These are phyloP conservation scores for Candida wancherniae DNA, from an alignment of 805 yeast genomes.

Conservation along the genomic window DNA sequence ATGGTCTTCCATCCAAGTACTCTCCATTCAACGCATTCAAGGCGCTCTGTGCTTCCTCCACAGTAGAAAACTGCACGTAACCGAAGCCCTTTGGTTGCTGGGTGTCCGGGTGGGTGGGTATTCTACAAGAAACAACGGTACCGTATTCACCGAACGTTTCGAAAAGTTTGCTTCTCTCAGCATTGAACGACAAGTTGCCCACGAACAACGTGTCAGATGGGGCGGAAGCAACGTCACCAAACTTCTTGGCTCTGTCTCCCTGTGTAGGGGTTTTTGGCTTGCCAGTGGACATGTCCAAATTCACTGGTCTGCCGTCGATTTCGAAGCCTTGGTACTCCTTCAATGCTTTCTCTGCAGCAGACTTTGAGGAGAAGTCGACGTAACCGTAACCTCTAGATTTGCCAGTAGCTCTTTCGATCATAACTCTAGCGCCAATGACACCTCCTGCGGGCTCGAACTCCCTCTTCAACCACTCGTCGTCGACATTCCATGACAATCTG, in stretches of 20 bases:
- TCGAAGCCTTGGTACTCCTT: slow-evolving; percentile 85
- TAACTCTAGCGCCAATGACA: slow-evolving; percentile 84
- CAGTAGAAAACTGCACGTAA: slow-evolving; percentile 82
- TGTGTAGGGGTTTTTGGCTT: slow-evolving; percentile 63
- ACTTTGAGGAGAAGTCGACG: slow-evolving; percentile 82
- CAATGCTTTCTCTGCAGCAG: slow-evolving; percentile 81
- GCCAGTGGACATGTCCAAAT: slow-evolving; percentile 85
- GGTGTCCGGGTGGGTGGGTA: slow-evolving; percentile 98
- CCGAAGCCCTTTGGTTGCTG: slow-evolving; percentile 99
- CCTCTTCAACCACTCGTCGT: slow-evolving; percentile 85
- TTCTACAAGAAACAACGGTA: slow-evolving; percentile 79
- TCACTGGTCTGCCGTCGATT: slow-evolving; percentile 95
- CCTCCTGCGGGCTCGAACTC: slow-evolving; percentile 85
- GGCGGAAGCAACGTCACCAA: slow-evolving; percentile 83
- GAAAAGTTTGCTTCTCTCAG: slow-evolving; percentile 73
- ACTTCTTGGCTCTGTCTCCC: slow-evolving; percentile 78
- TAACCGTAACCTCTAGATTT: slow-evolving; percentile 97
- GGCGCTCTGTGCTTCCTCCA: slow-evolving; percentile 90
- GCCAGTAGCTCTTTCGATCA: slow-evolving; percentile 86
- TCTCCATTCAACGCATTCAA: slow-evolving; percentile 84
- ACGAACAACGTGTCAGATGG: slow-evolving; percentile 95
- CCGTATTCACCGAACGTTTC: slow-evolving; percentile 75
- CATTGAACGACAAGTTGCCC: slow-evolving; percentile 92
- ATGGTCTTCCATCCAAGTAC: slow-evolving; percentile 84
- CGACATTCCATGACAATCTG: slow-evolving; percentile 94